A percentile compares a stretch with the other conserved stretches of the same genome.
phyloP scores from a whole-genome alignment of 371 early-diverging fungal species.

The Mucor mucedo region DNA sequence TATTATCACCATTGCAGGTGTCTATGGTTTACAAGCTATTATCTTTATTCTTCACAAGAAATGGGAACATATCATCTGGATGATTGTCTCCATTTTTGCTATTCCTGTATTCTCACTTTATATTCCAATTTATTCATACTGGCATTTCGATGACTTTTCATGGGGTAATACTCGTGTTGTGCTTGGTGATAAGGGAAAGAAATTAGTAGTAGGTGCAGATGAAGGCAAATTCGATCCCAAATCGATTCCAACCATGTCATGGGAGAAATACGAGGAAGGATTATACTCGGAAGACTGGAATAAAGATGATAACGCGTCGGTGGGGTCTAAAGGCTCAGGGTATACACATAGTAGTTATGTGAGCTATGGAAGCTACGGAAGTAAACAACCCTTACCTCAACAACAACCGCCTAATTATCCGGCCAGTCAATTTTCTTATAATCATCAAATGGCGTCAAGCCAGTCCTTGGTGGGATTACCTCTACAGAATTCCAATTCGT shows the following conservation, averaged over 20 bases:
- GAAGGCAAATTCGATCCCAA: conserved; percentile 74
- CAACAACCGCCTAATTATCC: conserved; percentile 5
- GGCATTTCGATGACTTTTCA: conserved; percentile 96
- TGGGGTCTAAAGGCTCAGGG: conserved; percentile 33
- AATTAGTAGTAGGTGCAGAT: conserved; percentile 56
- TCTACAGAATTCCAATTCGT: conserved; percentile 8
- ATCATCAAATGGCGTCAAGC: not conserved
- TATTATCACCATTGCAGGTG: conserved; percentile 70
- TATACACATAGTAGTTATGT: conserved; percentile 43
- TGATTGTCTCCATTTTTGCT: conserved; percentile 87
- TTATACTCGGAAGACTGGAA: conserved; percentile 23
- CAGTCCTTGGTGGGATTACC: conserved; percentile 8
- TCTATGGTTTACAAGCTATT: conserved; percentile 81
- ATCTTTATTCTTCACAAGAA: conserved; percentile 82
- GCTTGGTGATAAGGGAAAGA: conserved; percentile 75
- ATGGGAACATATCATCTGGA: conserved; percentile 94
- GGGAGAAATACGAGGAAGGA: conserved; percentile 86
- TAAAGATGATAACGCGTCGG: conserved; percentile 31
- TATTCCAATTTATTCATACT: conserved; percentile 86
- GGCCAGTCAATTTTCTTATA: conserved; percentile 13
- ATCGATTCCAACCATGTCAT: conserved; percentile 74
- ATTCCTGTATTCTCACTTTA: conserved; percentile 81
- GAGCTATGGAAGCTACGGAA: conserved; percentile 30
- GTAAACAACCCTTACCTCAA: not conserved
- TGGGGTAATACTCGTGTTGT: conserved; percentile 96